These are phyloP conservation scores for Melaleuca alternifolia DNA, from an alignment of 345 rosid genomes.

Conservation along the genomic window DNA sequence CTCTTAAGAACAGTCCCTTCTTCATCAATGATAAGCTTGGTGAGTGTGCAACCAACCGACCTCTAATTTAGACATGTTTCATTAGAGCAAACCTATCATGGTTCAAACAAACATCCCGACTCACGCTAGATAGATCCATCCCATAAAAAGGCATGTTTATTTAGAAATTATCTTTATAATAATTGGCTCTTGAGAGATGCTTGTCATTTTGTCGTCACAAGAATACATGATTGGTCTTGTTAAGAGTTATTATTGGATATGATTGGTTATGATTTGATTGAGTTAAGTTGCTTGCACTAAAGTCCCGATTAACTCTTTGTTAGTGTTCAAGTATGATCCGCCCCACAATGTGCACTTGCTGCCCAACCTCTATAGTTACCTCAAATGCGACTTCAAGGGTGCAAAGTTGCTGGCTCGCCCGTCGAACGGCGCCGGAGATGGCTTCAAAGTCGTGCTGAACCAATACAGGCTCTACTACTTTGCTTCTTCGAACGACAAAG, in stretches of 20 bases:
- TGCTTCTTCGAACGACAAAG: slow-evolving; percentile 3
- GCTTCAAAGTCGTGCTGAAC: slow-evolving; percentile 5
- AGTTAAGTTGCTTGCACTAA: not conserved
- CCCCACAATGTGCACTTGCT: slow-evolving; percentile 11
- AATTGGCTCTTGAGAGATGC: not conserved
- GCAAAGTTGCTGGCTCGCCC: slow-evolving; percentile 6
- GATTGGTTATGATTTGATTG: not conserved
- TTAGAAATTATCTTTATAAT: not conserved
- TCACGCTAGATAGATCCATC: not conserved
- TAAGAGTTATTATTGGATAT: not conserved
- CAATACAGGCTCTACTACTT: slow-evolving; percentile 12
- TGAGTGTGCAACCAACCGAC: not conserved
- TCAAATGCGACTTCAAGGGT: slow-evolving; percentile 7
- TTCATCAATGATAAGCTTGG: slow-evolving; percentile 12
- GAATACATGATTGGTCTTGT: not conserved
- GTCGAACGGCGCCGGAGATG: slow-evolving; percentile 1
- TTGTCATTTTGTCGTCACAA: not conserved
- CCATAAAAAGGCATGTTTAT: not conserved
- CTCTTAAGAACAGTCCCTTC: slow-evolving; percentile 12
- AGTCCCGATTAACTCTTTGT: not conserved
- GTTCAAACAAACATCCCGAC: not conserved
- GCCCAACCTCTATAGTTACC: slow-evolving; percentile 7
- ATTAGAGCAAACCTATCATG: not conserved
- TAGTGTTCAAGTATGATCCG: slow-evolving; percentile 16
- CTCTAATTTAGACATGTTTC: not conserved